Conservation (phyloP, 2,329 filamentous ascomycete genomes). For the Neoscytalidium dimidiatum region DNA sequence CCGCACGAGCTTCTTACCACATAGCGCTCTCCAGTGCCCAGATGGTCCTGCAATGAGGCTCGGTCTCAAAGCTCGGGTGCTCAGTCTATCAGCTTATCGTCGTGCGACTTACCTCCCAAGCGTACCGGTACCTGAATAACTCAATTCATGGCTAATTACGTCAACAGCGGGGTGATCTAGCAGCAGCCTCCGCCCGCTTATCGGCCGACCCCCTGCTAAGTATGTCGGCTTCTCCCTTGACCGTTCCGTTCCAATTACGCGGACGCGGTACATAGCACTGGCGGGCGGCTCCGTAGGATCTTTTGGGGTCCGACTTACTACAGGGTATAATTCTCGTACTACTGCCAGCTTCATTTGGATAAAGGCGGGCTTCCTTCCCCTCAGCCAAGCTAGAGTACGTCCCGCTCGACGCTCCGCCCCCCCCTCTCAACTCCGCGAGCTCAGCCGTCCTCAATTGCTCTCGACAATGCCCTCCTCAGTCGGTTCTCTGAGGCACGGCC, state of each 20-base stretch:
- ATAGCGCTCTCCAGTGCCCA: background rate
- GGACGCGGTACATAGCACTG: too few species aligned
- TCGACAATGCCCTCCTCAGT: background rate
- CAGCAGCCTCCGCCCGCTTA: background rate
- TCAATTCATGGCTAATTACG: background rate
- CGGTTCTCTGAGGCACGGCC: background rate
- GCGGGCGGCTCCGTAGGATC: too few species aligned
- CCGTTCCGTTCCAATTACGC: background rate
- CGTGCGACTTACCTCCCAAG: background rate
- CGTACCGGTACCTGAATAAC: background rate
- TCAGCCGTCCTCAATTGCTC: background rate
- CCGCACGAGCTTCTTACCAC: background rate
- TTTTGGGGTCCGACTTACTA: too few species aligned
- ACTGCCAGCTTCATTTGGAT: background rate
- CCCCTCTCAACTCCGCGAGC: background rate
- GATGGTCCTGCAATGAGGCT: background rate
- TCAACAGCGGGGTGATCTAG: background rate
- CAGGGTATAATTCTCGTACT: too few species aligned
- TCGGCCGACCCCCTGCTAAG: background rate
- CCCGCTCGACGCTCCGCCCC: background rate
- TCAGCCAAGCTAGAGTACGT: background rate
- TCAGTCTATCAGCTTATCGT: background rate
- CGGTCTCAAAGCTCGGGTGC: background rate
- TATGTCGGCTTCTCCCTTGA: background rate
- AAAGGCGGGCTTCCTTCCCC: background rate